A percentile compares a stretch with the other conserved stretches of the same genome.
phyloP scores from a whole-genome alignment of 306 rosid species.

The Luffa acutangula region DNA sequence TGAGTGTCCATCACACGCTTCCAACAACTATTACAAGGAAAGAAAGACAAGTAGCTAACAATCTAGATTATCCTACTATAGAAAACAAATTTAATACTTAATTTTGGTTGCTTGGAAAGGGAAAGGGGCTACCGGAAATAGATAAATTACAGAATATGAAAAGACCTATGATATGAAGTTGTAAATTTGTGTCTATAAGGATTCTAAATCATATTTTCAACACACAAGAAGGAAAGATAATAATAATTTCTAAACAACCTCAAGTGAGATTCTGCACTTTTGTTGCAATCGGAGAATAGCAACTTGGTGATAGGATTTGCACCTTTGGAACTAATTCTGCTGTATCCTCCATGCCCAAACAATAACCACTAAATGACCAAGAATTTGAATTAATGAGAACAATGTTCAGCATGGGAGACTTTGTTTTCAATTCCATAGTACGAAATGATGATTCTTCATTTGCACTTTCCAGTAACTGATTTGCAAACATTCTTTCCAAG shows the following conservation, averaged over 20 bases:
- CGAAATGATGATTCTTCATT: slow-evolving; percentile 75
- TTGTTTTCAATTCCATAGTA: slow-evolving; percentile 63
- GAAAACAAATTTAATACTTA: background rate
- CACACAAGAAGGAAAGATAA: background rate
- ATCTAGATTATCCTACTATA: background rate
- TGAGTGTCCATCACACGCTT: too few species aligned
- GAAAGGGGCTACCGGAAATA: background rate
- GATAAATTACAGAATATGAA: slow-evolving; percentile 3
- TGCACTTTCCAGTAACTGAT: slow-evolving; percentile 63
- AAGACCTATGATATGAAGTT: background rate
- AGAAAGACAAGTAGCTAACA: background rate
- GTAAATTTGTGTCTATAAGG: background rate
- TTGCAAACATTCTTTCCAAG: slow-evolving; percentile 60
- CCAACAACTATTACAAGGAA: too few species aligned
- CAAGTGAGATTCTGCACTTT: slow-evolving; percentile 36
- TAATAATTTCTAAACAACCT: slow-evolving; percentile 31
- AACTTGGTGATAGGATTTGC: slow-evolving; percentile 56
- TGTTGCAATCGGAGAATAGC: slow-evolving; percentile 47
- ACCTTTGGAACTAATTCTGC: slow-evolving; percentile 25
- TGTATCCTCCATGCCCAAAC: slow-evolving; percentile 25
- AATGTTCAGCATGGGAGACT: slow-evolving; percentile 50
- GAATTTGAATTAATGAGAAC: slow-evolving; percentile 60
- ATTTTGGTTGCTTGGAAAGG: background rate
- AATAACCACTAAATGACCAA: slow-evolving; percentile 57
- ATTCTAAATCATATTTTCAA: background rate